Evolutionary conservation across 2,329 filamentous ascomycete genomes (phyloP).

Genomic region (Fusarium torreyae): DNA sequence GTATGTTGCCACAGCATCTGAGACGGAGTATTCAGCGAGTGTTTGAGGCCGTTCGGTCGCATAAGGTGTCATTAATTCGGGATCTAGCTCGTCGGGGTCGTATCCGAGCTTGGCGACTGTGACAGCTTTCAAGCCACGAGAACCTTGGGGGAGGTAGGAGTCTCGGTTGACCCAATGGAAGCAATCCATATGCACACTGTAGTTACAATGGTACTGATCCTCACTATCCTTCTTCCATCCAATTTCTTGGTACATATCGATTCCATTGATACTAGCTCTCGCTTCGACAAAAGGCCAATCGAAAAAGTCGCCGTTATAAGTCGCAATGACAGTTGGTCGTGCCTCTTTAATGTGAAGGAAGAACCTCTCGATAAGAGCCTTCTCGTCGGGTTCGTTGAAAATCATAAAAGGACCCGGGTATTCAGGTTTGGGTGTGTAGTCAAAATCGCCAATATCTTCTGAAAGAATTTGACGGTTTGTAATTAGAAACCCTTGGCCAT

Average conservation of each 20-base stretch:
- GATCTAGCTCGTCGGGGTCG: conserved; percentile 97
- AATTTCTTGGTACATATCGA: conserved; percentile 99
- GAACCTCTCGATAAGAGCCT: conserved; percentile 88
- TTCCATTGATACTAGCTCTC: conserved; percentile 91
- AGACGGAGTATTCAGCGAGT: conserved; percentile 97
- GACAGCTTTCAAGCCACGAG: conserved; percentile 96
- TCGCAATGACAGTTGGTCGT: conserved; percentile 95
- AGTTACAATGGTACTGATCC: conserved; percentile 95
- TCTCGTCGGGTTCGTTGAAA: conserved; percentile 97
- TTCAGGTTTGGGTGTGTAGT: conserved; percentile 97
- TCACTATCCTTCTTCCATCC: conserved; percentile 96
- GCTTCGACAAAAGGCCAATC: conserved; percentile 99
- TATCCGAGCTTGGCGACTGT: conserved; percentile 98
- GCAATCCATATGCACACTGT: conserved; percentile 98
- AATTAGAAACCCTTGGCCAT: conserved; percentile 97
- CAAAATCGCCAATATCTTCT: conserved; percentile 97
- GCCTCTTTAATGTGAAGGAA: conserved; percentile 97
- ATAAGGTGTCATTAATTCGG: conserved; percentile 95
- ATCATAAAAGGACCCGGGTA: conserved; percentile 97
- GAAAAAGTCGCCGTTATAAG: conserved; percentile 99
- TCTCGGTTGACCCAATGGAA: conserved; percentile 99
- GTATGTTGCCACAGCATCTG: conserved; percentile 98
- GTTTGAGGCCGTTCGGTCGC: conserved; percentile 93
- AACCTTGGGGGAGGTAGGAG: conserved; percentile 96
- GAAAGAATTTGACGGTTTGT: conserved; percentile 98